Percentiles rank a stretch among this genome's conserved stretches.
Conservation (phyloP, 2,329 filamentous ascomycete species). For the Sphaceloma murrayae region DNA sequence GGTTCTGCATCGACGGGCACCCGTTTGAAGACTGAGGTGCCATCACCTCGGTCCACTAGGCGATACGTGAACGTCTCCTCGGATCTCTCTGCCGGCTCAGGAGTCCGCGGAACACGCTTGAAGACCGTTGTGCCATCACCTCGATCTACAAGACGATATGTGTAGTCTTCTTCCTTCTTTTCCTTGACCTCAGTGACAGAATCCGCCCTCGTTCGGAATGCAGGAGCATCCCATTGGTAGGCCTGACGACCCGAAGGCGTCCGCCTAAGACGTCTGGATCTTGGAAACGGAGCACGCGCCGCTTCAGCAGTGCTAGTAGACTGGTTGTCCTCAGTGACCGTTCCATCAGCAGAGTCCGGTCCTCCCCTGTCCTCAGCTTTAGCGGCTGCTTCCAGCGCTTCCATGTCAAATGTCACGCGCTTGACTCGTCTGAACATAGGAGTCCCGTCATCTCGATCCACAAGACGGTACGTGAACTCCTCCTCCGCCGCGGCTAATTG, state of each 20-base stretch:
- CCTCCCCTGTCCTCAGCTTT: too few relatives aligned
- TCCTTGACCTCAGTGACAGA: too few relatives aligned
- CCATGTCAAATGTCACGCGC: neutral
- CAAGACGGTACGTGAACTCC: constrained; percentile 2
- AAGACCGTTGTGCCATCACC: neutral
- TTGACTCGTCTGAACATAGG: constrained; percentile 5
- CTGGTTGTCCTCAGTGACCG: too few relatives aligned
- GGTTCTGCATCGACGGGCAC: neutral
- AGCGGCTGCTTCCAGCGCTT: neutral
- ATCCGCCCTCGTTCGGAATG: too few relatives aligned
- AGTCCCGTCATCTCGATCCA: neutral
- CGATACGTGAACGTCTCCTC: neutral
- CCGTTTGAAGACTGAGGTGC: neutral
- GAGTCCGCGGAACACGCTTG: neutral
- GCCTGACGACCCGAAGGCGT: too few relatives aligned
- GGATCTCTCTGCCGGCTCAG: neutral
- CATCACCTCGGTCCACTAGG: neutral
- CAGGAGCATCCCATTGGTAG: too few relatives aligned
- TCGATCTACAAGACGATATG: neutral
- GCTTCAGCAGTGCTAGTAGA: too few relatives aligned
- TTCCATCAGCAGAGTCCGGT: too few relatives aligned
- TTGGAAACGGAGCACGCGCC: too few relatives aligned
- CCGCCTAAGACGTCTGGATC: too few relatives aligned
- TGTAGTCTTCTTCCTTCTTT: neutral
- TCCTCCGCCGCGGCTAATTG: too few relatives aligned